Evolutionary conservation across 768 basidiomycete genomes (phyloP).

Genomic region (Collybia nuda): DNA sequence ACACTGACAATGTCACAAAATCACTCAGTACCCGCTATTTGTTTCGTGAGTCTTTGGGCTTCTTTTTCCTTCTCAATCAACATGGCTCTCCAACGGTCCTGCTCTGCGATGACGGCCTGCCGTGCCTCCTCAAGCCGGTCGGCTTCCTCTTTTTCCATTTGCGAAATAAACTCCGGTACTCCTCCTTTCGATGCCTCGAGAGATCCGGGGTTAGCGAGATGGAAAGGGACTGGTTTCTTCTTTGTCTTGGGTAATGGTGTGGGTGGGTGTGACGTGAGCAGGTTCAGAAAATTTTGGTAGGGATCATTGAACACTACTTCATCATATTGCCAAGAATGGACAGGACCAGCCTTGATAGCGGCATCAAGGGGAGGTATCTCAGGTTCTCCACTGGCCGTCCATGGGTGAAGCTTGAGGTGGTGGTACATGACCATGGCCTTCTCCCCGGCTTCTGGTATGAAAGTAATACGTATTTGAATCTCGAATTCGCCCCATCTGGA

Average conservation of each 20-base stretch:
- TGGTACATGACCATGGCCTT: slow-evolving; percentile 88
- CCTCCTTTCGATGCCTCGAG: slow-evolving; percentile 68
- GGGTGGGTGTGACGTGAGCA: slow-evolving; percentile 80
- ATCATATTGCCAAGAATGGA: slow-evolving; percentile 99
- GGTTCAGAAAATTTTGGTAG: slow-evolving; percentile 79
- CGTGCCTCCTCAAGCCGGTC: slow-evolving; percentile 78
- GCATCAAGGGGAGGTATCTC: slow-evolving; percentile 68
- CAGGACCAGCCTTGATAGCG: slow-evolving; percentile 69
- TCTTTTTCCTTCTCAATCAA: slow-evolving; percentile 86
- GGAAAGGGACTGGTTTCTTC: slow-evolving; percentile 68
- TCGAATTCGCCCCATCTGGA: slow-evolving; percentile 97
- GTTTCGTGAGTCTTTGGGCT: slow-evolving; percentile 64
- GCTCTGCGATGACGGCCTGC: slow-evolving; percentile 69
- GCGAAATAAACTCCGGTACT: slow-evolving; percentile 79
- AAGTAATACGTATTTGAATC: slow-evolving; percentile 88
- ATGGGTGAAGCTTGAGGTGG: slow-evolving; percentile 94
- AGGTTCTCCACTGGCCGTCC: slow-evolving; percentile 64
- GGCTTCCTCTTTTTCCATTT: slow-evolving; percentile 87
- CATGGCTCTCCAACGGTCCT: slow-evolving; percentile 65
- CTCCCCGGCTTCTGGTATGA: slow-evolving; percentile 86
- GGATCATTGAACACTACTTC: slow-evolving; percentile 97
- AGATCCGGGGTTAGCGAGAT: slow-evolving; percentile 59
- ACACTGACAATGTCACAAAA: slow-evolving; percentile 5
- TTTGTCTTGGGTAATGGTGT: slow-evolving; percentile 71
- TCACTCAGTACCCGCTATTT: slow-evolving; percentile 30